Evolutionary conservation across 768 basidiomycete genomes (phyloP).

Genomic region (Boletus barrowsii): DNA sequence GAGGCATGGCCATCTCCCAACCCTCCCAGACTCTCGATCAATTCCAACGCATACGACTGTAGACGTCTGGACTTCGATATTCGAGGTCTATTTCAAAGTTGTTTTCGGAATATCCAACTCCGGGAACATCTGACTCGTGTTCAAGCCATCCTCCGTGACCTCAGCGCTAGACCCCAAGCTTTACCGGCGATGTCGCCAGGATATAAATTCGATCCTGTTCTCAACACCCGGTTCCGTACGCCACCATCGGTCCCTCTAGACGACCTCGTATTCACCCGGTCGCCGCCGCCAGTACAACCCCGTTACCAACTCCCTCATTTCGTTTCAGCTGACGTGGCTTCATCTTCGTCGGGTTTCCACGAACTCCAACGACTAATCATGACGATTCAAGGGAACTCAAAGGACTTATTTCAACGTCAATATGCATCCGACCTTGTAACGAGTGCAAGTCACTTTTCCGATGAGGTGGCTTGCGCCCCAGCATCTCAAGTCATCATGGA

Average conservation of each 20-base stretch:
- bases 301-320: background rate
- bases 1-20: background rate
- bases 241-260: background rate
- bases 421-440: background rate
- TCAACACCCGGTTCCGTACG: background rate
- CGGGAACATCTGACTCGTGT: background rate
- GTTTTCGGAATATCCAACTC: background rate
- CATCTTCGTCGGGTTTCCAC: background rate
- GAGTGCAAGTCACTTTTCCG: background rate
- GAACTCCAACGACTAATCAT: constrained; percentile 4
- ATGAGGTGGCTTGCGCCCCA: background rate
- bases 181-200: background rate
- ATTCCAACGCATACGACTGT: background rate
- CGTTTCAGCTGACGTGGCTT: background rate
- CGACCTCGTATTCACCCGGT: background rate
- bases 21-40: background rate
- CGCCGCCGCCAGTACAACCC: background rate
- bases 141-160: background rate
- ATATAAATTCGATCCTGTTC: background rate
- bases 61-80: background rate
- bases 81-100: background rate
- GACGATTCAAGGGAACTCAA: constrained; percentile 4
- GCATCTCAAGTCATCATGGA: background rate
- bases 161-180: background rate
- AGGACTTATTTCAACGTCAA: background rate